Percentiles rank a stretch among this genome's conserved stretches.
Evolutionary conservation across 768 basidiomycete genomes (phyloP).

Genomic region (Leccinellum albellum): DNA sequence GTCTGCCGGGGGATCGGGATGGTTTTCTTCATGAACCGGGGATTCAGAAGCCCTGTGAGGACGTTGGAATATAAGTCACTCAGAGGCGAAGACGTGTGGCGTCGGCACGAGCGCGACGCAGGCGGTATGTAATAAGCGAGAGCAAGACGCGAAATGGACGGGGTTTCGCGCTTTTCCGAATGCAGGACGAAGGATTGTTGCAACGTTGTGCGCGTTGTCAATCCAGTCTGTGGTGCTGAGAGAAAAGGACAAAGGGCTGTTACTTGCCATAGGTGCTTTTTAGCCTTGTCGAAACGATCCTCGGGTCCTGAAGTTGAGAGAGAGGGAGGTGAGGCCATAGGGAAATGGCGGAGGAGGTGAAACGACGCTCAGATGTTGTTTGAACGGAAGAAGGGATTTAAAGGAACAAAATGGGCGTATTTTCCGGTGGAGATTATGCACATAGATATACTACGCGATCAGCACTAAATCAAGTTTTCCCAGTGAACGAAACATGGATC

Average conservation of each 20-base stretch:
- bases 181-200: slow-evolving; percentile 10
- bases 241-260: slow-evolving; percentile 3
- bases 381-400: slow-evolving; percentile 27
- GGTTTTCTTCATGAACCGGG: slow-evolving; percentile 20
- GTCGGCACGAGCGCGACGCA: slow-evolving; percentile 25
- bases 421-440: slow-evolving; percentile 36
- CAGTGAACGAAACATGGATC: slow-evolving; percentile 33
- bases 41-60: slow-evolving; percentile 31
- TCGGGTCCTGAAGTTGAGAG: slow-evolving; percentile 19
- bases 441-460: slow-evolving; percentile 41
- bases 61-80: slow-evolving; percentile 18
- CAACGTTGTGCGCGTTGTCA: slow-evolving; percentile 10
- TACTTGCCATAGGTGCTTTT: slow-evolving; percentile 35
- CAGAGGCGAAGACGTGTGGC: slow-evolving; percentile 27
- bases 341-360: slow-evolving; percentile 21
- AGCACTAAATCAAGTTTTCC: slow-evolving; percentile 36
- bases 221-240: slow-evolving; percentile 1
- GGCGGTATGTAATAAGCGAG: slow-evolving; percentile 19
- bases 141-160: slow-evolving; percentile 11
- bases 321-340: slow-evolving; percentile 27
- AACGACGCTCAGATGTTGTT: slow-evolving; percentile 21
- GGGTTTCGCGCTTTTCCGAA: slow-evolving; percentile 12
- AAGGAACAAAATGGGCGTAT: slow-evolving; percentile 25
- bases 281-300: slow-evolving; percentile 34
- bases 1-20: slow-evolving; percentile 10